Evolutionary conservation across 805 yeast genomes (phyloP), one percentile per base, ranked within the genome.

Genomic region (Metschnikowia kofuensis): DNA sequence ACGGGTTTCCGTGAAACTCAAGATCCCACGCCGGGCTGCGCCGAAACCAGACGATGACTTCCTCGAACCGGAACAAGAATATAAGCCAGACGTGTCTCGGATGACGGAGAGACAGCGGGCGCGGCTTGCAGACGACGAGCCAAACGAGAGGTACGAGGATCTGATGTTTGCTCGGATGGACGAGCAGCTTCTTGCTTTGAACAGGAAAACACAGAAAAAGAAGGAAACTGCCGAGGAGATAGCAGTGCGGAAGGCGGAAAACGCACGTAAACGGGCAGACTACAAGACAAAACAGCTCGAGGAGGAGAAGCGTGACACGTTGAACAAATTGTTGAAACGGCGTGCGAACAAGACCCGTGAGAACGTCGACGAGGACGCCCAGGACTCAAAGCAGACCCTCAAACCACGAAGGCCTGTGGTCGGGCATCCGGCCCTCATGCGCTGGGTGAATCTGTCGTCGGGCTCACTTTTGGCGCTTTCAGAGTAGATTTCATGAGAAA

Each of bases 281-380:
- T 78, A 89, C 59, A 83, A 85, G 56, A 90, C 85, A 59, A 85
- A 85, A 68, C 82, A 85, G 54, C 69, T 89, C 37, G 97, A 91
- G 61, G 97, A 89, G 65, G 98, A 94, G 66, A 94, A 94, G 64
- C 80, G 84, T 61, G 97, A 92, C 55, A 91, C 97, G 0, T 76
- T 92, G 55, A 92, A 92, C 65, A 89, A 88, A 64, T 72, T 92
- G 54, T 73, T 92, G 54, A 85, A 88, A 67, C 83, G 91, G 65
- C 78, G 96, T 54, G 96, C 97, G 0, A 82, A 81, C 42, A 86
- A 86, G 62, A 79, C 82, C 0, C 72, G 86, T 55, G 79, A 70
- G 38, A 62, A 58, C 3, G 65, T 62, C 37, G 64, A 62, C 34
- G 75, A 70, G 27, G 67, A 64, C 8, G 40, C 40, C 38, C 49